Evolutionary conservation across 225 moss, liverwort and hornwort genomes (phyloP).

Genomic region (Climacium dendroides): DNA sequence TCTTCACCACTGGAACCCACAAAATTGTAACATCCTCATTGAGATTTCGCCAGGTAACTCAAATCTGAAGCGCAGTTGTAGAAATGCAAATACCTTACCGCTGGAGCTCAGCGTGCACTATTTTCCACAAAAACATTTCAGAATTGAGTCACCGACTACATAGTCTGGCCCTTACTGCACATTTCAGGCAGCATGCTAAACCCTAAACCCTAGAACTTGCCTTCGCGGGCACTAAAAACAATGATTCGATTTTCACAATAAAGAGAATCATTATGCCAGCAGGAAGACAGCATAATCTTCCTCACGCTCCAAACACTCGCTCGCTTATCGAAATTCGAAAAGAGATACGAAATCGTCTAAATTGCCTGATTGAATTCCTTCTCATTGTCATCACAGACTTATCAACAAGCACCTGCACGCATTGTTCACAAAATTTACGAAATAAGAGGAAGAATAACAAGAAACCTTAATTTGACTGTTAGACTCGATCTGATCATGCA

Average conservation of each 20-base stretch:
- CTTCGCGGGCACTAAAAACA: not conserved
- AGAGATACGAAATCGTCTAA: not conserved
- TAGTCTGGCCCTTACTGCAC: not conserved
- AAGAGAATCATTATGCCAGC: not conserved
- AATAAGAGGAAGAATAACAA: not conserved
- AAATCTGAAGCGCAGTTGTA: not conserved
- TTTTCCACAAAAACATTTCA: not conserved
- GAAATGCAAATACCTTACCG: not conserved
- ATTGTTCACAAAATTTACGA: not conserved
- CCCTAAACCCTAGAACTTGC: not conserved
- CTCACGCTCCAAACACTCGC: not conserved
- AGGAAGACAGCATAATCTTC: not conserved
- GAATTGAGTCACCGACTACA: not conserved
- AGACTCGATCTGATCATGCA: conserved; percentile 18
- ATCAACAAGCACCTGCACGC: not conserved
- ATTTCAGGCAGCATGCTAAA: not conserved
- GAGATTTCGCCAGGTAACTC: not conserved
- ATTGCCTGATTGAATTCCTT: not conserved
- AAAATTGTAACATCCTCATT: not conserved
- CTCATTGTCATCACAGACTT: not conserved
- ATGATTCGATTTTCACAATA: not conserved
- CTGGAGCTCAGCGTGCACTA: not conserved
- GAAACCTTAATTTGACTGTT: conserved; percentile 28
- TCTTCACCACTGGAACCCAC: not conserved
- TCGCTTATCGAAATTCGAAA: not conserved